Base-by-base conservation (phyloP, 768 basidiomycete species). In the Boletales sp. region DNA sequence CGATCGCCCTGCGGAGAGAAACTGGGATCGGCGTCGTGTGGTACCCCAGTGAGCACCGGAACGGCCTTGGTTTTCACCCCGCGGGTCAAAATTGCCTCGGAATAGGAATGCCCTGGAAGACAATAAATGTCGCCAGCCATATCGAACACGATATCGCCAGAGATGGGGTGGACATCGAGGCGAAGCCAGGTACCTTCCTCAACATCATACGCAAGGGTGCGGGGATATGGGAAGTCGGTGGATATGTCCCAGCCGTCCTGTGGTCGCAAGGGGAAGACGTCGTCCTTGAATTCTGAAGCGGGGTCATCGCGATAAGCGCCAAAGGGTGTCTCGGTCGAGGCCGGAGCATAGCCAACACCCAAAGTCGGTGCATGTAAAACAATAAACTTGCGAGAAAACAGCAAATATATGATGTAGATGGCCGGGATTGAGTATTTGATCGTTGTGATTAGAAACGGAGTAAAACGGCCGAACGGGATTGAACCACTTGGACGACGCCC, bases 51-150 rank as follows among this genome's bases (percentile, higher is more conserved):
- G 24, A 86, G 69, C 31, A 89, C 69, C 8, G 85, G 83, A 43
- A 76, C 71, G 4, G 87, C 87, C 35, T 60, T 69, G 5, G 69
- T 65, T n/a, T 57, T 67, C 9, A 49, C 47, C 14, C 57, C 61
- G 34, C 3, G 36, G 2, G 61, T 32, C 40, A 62, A 51, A 35
- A 63, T 68, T 35, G 69, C 69, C 13, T 58, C 36, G 10, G 61
- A 50, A 52, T 74, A 75, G 15, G 71, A 61, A 45, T 52, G 27
- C 0, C 74, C 77, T 19, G 85, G 77, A 40, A 89, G 71, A 57
- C 87, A 88, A 63, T 86, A 88, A 27, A 88, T 61, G 60, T 89
- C 85, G 3, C 87, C 86, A 8, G 83, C 66, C 78, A 88, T 85
- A 62, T 86, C 86, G 48, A 87, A 88, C 8, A 87, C 74, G 40